A percentile compares a stretch with the other conserved stretches of the same genome.
Conservation (phyloP, 495 filamentous ascomycete species). For the Aspergillus ostianus region DNA sequence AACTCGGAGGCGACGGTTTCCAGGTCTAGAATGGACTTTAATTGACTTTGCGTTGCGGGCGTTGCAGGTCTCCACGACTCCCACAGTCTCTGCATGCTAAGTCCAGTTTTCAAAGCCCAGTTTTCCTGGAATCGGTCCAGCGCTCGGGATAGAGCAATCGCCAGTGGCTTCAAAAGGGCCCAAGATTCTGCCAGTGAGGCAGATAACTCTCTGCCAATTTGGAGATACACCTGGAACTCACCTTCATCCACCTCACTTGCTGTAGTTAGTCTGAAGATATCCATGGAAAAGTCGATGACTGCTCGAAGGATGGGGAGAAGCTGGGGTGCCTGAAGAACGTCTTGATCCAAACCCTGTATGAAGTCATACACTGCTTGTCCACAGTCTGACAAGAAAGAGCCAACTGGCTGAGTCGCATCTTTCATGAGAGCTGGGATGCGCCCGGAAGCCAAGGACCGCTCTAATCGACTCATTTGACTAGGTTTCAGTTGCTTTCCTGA, state of each 20-base stretch:
- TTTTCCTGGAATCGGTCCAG: constrained; percentile 47
- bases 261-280: constrained; percentile 50
- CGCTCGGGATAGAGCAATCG: constrained; percentile 34
- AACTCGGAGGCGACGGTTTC: constrained; percentile 73
- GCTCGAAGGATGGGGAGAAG: constrained; percentile 37
- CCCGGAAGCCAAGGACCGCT: constrained; percentile 61
- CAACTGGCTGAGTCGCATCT: constrained; percentile 61
- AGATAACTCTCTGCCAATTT: constrained; percentile 40
- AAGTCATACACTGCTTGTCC: constrained; percentile 41
- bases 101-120: constrained; percentile 66
- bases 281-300: constrained; percentile 57
- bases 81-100: constrained; percentile 87
- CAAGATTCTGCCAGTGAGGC: constrained; percentile 28
- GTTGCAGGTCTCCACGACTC: constrained; percentile 64
- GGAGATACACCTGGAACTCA: constrained; percentile 54
- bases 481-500: constrained; percentile 48
- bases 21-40: constrained; percentile 54
- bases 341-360: constrained; percentile 33
- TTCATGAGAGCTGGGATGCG: constrained; percentile 59
- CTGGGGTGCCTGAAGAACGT: constrained; percentile 26
- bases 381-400: constrained; percentile 43
- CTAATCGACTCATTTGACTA: constrained; percentile 64
- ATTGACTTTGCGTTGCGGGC: constrained; percentile 47
- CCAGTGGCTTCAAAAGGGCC: constrained; percentile 29
- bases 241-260: constrained; percentile 50